A percentile compares a stretch with the other conserved stretches of the same genome.
These are phyloP conservation scores for Talaromyces pinophilus DNA, from an alignment of 2,329 filamentous ascomycete genomes.

Conservation along the genomic window DNA sequence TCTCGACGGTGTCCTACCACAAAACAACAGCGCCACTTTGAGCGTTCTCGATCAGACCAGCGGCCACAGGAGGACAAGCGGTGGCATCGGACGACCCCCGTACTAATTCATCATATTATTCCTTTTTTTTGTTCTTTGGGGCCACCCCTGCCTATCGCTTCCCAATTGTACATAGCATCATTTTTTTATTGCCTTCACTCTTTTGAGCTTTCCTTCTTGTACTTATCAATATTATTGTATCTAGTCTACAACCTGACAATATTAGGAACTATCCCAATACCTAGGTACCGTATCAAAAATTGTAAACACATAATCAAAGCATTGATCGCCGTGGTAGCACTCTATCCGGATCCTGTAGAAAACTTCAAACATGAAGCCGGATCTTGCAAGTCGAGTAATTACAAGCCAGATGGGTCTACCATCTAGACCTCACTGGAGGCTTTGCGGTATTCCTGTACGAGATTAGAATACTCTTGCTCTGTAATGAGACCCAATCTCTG, in stretches of 20 bases:
- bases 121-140: neutral
- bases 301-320: no score
- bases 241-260: neutral
- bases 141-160: neutral
- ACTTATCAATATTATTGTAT: constrained; percentile 10
- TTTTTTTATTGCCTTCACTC: constrained; percentile 1
- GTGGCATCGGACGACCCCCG: constrained; percentile 30
- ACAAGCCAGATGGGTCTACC: no score
- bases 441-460: no score
- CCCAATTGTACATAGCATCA: constrained; percentile 4
- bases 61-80: constrained; percentile 10
- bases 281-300: no score
- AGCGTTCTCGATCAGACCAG: neutral
- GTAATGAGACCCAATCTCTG: no score
- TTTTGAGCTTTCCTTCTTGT: neutral
- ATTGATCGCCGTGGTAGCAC: no score
- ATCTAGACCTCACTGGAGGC: no score
- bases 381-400: no score
- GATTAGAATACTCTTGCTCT: no score
- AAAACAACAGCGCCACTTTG: constrained; percentile 25
- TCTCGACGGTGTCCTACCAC: constrained; percentile 40
- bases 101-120: constrained; percentile 23
- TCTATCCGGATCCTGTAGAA: no score
- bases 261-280: no score
- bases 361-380: no score